Conservation (phyloP, 768 basidiomycete species). For the Xerocomus spinulosus region DNA sequence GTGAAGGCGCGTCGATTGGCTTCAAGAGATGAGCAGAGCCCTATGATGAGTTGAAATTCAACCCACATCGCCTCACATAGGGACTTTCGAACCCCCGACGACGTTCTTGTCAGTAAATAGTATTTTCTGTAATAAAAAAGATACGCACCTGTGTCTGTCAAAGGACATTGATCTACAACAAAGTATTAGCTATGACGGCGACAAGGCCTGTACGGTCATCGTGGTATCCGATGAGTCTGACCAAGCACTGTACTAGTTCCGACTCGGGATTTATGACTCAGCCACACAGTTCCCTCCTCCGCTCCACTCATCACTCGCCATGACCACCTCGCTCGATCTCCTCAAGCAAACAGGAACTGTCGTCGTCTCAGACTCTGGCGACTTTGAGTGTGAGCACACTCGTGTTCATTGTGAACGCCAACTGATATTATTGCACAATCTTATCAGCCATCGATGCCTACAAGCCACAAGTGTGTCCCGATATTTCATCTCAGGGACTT, state of each 20-base stretch:
- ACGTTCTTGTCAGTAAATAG: too few relatives aligned
- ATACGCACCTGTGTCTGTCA: too few relatives aligned
- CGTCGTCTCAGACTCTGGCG: constrained; percentile 97
- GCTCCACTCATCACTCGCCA: constrained; percentile 37
- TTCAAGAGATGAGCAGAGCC: too few relatives aligned
- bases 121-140: too few relatives aligned
- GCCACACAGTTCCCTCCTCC: not conserved
- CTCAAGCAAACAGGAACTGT: constrained; percentile 92
- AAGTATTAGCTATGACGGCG: too few relatives aligned
- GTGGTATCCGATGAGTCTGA: not conserved
- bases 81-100: too few relatives aligned
- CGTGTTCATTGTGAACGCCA: constrained; percentile 8
- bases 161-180: too few relatives aligned
- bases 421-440: constrained; percentile 21
- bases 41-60: too few relatives aligned
- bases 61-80: too few relatives aligned
- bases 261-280: constrained; percentile 16
- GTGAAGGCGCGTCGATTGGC: too few relatives aligned
- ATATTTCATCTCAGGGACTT: constrained; percentile 6
- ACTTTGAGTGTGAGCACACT: constrained; percentile 68
- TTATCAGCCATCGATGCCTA: constrained; percentile 84
- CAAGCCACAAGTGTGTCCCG: constrained; percentile 74
- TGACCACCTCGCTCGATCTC: constrained; percentile 75
- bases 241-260: constrained; percentile 10
- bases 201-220: not conserved